Percentiles rank a stretch among this genome's conserved stretches.
phyloP scores from a whole-genome alignment of 2,329 filamentous ascomycete species.

The Trichoderma atroviride region DNA sequence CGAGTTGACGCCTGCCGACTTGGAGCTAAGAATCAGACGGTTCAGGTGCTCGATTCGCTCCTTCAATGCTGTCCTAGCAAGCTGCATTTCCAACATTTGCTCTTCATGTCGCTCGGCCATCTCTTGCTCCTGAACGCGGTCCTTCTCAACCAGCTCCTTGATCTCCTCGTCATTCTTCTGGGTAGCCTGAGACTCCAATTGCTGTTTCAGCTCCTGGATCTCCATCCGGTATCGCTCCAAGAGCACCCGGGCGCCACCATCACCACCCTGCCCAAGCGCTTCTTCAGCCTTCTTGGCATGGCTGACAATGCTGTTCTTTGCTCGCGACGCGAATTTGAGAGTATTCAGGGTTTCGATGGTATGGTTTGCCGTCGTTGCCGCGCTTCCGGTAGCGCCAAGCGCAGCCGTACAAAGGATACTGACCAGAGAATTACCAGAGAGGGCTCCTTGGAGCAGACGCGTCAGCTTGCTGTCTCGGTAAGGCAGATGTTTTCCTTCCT shows the following conservation, averaged over 20 bases:
- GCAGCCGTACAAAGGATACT: constrained; percentile 98
- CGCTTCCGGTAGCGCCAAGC: constrained; percentile 74
- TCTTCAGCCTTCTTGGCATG: constrained; percentile 95
- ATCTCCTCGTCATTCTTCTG: constrained; percentile 63
- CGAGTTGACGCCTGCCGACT: constrained; percentile 89
- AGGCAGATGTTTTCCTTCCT: constrained; percentile 88
- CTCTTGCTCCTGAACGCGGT: constrained; percentile 74
- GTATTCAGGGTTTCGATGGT: constrained; percentile 92
- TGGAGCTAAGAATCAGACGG: constrained; percentile 90
- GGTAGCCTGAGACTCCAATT: constrained; percentile 83
- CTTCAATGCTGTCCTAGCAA: constrained; percentile 92
- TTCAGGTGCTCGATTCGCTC: constrained; percentile 98
- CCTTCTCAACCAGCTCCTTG: constrained; percentile 65
- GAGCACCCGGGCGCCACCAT: constrained; percentile 82
- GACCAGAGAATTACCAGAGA: constrained; percentile 91
- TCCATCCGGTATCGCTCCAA: constrained; percentile 93
- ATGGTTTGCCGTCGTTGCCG: constrained; percentile 71
- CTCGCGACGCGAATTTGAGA: constrained; percentile 91
- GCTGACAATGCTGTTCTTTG: constrained; percentile 97
- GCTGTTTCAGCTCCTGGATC: constrained; percentile 77
- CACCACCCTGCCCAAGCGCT: constrained; percentile 76
- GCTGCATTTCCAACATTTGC: constrained; percentile 97
- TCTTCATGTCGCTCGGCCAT: constrained; percentile 88
- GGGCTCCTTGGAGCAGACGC: constrained; percentile 83
- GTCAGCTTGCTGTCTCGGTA: constrained; percentile 98